Evolutionary conservation across 2,329 filamentous ascomycete species (phyloP), one percentile per base, ranked within the genome.

Genomic region (Fusarium pininemorale): DNA sequence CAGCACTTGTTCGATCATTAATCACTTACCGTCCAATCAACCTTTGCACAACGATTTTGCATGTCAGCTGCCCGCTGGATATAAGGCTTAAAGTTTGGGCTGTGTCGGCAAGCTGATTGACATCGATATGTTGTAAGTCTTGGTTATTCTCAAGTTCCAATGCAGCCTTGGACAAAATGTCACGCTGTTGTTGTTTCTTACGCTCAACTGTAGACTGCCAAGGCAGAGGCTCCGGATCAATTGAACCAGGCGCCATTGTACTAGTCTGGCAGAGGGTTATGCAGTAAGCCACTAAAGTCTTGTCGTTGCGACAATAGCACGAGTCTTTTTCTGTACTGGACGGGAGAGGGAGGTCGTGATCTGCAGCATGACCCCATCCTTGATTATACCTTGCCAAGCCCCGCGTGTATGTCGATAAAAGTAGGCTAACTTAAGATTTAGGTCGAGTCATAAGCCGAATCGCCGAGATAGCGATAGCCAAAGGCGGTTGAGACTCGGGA

Each of bases 161-260:
- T 20, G 55, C n/a, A 35, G 58, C 37, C 16, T 61, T 55, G 35
- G 58, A 30, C 10, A 61, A 22, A 39, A 39, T 20, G 13, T 55
- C 28, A n/a, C 11, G 22, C 18, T 61, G 58, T 11, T 42, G 58
- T 26, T 61, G 58, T 15, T 61, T 61, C 58, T 61, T 61, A 7
- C 37, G 58, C 10, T 61, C 37, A 35, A 55, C 58, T 3, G 58
- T 61, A 6, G 58, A 55, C 30, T 61, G 58, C 58, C 58, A 61
- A 28, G 47, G 47, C 6, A n/a, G 37, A 41, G 58, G 58, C 14
- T 42, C 28, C 5, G 58, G 47, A 3, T 61, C 58, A 61, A 61
- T 61, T 5, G 58, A 55, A 12, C 47, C 28, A 41, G 58, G 58
- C 6, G 58, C 58, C 58, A 61, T 61, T 11, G 8, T 35, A 15